Evolutionary conservation across 2,329 filamentous ascomycete species (phyloP), one percentile per base, ranked within the genome.

Genomic region (Arachnopeziza araneosa): DNA sequence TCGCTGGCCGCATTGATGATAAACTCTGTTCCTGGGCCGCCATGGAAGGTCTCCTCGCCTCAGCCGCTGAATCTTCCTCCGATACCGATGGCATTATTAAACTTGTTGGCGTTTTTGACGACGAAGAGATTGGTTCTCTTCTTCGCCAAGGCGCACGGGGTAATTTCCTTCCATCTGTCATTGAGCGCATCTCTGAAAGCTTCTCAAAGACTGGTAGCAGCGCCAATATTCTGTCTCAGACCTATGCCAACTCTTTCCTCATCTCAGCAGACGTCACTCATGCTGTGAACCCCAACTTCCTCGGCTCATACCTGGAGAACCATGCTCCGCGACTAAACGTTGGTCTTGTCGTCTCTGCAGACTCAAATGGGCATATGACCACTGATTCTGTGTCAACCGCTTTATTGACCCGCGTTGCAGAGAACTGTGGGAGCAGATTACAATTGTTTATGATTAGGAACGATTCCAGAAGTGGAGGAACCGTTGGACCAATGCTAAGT

Each of bases 1-100:
- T 93, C 66, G 93, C 91, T 9, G 93, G 93, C 60, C 89, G 95
- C 57, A 95, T 98, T 67, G 95, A 99, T 73, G 95, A 99, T 78
- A 98, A 97, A 79, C 87, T 99, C 53, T 98, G 95, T 80, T 96
- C 90, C 32, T 98, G 91, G 87, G 86, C 92, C 8, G 93, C 95
- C 8, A 81, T 97, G 56, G 87, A 93, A 74, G 93, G 86, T 2
- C 85, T 99, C 0, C 80, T 97, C 26, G 85, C 88, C 55, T 85
- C 87, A 21, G 78, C 83, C 14, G 76, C 80, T 26, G 66, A 75
- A 22, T 84, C 87, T 24, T 78, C 83, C 5, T 77, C 79, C 32
- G 77, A 82, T 1, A 73, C 78, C 10, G 83, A 88, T 62, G 82
- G 86, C n/a, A 83, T 88, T 57, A 86, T 98, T 75, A 96, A 96